These are phyloP conservation scores for Neonectria sp. DNA, from an alignment of 2,329 filamentous ascomycete genomes.

Conservation along the genomic window DNA sequence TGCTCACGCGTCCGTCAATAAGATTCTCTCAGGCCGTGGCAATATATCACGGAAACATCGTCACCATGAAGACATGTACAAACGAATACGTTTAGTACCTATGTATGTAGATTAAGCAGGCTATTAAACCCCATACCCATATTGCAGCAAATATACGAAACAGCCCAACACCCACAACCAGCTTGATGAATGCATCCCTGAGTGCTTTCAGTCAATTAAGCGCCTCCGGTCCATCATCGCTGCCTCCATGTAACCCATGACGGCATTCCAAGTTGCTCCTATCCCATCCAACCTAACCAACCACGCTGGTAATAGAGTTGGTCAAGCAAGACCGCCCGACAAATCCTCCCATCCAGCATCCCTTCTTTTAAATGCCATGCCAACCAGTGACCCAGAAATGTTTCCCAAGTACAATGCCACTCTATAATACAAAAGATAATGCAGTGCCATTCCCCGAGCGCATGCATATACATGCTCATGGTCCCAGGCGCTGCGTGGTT, in stretches of 20 bases:
- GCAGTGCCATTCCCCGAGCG: conserved; percentile 11
- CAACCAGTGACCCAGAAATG: conserved; percentile 24
- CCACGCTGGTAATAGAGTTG: not conserved
- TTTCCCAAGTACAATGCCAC: conserved; percentile 27
- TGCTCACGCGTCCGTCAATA: conserved; percentile 17
- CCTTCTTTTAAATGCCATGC: conserved; percentile 27
- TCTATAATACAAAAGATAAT: conserved; percentile 34
- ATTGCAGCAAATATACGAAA: conserved; percentile 3
- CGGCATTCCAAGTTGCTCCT: conserved; percentile 2
- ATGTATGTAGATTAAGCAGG: not conserved
- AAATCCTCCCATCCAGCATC: conserved; percentile 15
- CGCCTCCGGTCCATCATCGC: conserved; percentile 1
- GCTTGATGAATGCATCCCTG: not conserved
- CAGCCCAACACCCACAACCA: not conserved
- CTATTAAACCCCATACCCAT: not conserved
- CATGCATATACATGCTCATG: conserved; percentile 59
- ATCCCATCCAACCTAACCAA: not conserved
- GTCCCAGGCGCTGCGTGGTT: conserved; percentile 77
- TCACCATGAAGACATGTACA: no score
- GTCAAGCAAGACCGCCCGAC: not conserved
- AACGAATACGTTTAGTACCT: not conserved
- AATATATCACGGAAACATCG: not conserved
- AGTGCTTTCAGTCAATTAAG: not conserved
- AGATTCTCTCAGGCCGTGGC: not conserved
- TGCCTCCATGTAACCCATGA: not conserved